Base-by-base conservation (phyloP, 257 asterid species). In the Solanum gandarillasii region DNA sequence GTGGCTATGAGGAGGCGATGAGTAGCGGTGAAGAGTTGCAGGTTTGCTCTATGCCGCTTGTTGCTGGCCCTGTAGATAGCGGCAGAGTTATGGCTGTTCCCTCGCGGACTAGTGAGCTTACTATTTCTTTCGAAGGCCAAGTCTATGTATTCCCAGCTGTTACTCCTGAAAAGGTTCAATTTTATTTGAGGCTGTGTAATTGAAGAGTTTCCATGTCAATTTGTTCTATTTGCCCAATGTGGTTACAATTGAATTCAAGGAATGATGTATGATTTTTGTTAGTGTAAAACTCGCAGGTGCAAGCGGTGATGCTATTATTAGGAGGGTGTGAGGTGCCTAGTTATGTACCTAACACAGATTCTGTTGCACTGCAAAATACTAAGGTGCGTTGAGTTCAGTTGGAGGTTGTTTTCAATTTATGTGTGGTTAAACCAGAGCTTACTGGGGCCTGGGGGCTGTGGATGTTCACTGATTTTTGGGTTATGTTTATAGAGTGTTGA, bases 81-180 rank as follows among this genome's bases (percentile, higher is more conserved):
- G 36, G 88, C 83, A 60, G 88, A 88, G 67, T 32, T 88, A 62
- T 87, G 27, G 84, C 23, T 16, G 81, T 43, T 46, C 72, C 87
- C 2, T 71, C 91, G 55, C 89, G 91, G 91, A 88, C 88, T 27
- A 89, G 94, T 87, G 95, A 94, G 89, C 93, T 94, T 32, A 87
- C 94, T 35, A 91, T 94, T 82, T 91, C 96, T 67, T 94, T 94
- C 25, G 92, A 94, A 89, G 96, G 96, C 72, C 91, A 93, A 91
- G 91, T 93, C 6, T 92, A 94, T 85, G 96, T 94, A 43, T 94
- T 93, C 68, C 96, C 94, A 14, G 91, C 91, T 88, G 93, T 94
- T 89, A 91, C 96, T 76, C 95, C 92, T 73, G 92, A 94, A 29
- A 92, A 92, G 95, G 96, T 94, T 23, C 36, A 9, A 34, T 23